Percentiles rank a stretch among this genome's conserved stretches.
Evolutionary conservation across 768 basidiomycete species (phyloP).

Genomic region (Trametes cinnabarina): DNA sequence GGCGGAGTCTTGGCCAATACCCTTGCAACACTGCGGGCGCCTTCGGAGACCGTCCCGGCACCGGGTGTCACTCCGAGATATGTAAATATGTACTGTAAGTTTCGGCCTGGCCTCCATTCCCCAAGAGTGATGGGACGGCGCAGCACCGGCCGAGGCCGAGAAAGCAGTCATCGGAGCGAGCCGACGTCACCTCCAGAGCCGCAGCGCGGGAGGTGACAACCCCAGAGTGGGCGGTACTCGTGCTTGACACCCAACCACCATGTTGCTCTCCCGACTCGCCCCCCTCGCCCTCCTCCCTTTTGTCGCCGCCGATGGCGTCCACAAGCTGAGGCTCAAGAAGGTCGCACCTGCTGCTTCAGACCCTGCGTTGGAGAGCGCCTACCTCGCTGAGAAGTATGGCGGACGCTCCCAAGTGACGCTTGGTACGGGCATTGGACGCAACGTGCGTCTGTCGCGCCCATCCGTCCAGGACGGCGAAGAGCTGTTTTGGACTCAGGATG

Average conservation of each 20-base stretch:
- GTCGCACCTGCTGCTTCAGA: slow-evolving; percentile 60
- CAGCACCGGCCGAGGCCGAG: not conserved
- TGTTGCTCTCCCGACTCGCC: slow-evolving; percentile 41
- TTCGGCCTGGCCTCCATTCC: too few species aligned
- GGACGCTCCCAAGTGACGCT: slow-evolving; percentile 59
- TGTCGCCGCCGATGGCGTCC: slow-evolving; percentile 55
- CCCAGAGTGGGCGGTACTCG: slow-evolving; percentile 11
- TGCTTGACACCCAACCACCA: slow-evolving; percentile 29
- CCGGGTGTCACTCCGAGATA: too few species aligned
- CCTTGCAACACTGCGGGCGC: too few species aligned
- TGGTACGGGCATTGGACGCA: slow-evolving; percentile 70
- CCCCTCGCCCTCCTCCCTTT: slow-evolving; percentile 45
- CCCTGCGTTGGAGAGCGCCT: slow-evolving; percentile 70
- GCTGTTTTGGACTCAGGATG: slow-evolving; percentile 80
- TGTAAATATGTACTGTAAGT: too few species aligned
- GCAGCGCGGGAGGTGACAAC: slow-evolving; percentile 6
- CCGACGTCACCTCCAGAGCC: slow-evolving; percentile 16
- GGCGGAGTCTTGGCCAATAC: too few species aligned
- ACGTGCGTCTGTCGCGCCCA: slow-evolving; percentile 43
- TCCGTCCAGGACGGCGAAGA: slow-evolving; percentile 48
- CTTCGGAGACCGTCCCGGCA: not conserved
- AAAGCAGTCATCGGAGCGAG: not conserved
- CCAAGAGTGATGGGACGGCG: not conserved
- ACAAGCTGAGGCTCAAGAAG: slow-evolving; percentile 90
- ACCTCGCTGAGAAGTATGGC: slow-evolving; percentile 94